A percentile compares a stretch with the other conserved stretches of the same genome.
These are phyloP conservation scores for Trichoderma sp. DNA, from an alignment of 2,329 filamentous ascomycete species.

Conservation along the genomic window DNA sequence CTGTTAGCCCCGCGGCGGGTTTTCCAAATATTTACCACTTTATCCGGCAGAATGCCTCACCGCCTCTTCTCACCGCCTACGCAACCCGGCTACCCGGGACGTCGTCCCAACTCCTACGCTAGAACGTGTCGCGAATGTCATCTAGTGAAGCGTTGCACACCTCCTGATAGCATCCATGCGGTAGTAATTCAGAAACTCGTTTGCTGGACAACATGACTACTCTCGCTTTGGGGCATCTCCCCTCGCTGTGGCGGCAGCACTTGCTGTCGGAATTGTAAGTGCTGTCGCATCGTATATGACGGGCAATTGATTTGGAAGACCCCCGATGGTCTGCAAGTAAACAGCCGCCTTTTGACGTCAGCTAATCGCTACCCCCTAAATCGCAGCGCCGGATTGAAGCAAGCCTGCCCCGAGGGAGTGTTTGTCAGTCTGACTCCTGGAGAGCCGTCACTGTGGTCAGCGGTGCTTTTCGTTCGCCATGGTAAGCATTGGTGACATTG, in stretches of 20 bases:
- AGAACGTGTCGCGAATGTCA: constrained; percentile 8
- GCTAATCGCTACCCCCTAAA: constrained; percentile 29
- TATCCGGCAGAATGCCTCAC: constrained; percentile 30
- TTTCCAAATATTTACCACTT: background rate
- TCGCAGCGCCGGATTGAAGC: constrained; percentile 72
- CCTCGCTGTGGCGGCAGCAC: constrained; percentile 70
- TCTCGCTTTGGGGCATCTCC: constrained; percentile 48
- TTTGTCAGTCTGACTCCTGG: constrained; percentile 83
- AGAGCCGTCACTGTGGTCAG: constrained; percentile 80
- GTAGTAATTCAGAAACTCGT: background rate
- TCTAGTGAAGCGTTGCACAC: background rate
- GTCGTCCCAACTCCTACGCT: background rate
- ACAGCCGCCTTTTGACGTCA: constrained; percentile 9
- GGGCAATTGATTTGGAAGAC: background rate
- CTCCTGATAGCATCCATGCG: constrained; percentile 14
- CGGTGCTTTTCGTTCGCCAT: constrained; percentile 87
- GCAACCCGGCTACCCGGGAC: constrained; percentile 5
- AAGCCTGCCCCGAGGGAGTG: constrained; percentile 80
- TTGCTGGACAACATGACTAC: constrained; percentile 43
- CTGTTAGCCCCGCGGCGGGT: constrained; percentile 15
- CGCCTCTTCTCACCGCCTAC: constrained; percentile 27
- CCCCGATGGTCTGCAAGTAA: background rate
- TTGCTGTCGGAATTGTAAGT: constrained; percentile 77
- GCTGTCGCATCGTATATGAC: background rate
- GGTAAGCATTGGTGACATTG: constrained; percentile 52